Percentiles rank a stretch among this genome's conserved stretches.
Evolutionary conservation across 2,329 filamentous ascomycete species (phyloP).

Genomic region (Helicocarpus griseus): DNA sequence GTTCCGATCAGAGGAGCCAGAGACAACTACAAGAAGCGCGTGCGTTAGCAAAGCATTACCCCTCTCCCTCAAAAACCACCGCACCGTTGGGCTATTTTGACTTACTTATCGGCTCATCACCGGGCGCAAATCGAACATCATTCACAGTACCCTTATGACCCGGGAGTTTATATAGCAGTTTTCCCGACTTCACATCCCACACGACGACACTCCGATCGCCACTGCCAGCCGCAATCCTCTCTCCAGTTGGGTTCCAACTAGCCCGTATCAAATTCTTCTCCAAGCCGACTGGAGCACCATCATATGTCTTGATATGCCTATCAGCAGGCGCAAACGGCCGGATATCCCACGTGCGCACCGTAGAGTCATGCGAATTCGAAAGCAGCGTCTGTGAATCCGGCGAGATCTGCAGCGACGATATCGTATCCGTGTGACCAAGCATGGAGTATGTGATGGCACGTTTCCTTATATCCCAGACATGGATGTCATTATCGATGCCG

Average conservation of each 20-base stretch:
- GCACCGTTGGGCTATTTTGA: slow-evolving; percentile 22
- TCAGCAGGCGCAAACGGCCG: slow-evolving; percentile 86
- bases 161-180: slow-evolving; percentile 86
- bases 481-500: slow-evolving; percentile 94
- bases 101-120: slow-evolving; percentile 79
- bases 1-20: slow-evolving; percentile 79
- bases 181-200: slow-evolving; percentile 83
- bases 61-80: too few relatives aligned
- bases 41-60: slow-evolving; percentile 18
- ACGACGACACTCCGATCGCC: slow-evolving; percentile 85
- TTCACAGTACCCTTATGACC: slow-evolving; percentile 95
- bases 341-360: slow-evolving; percentile 91
- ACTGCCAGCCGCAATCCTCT: slow-evolving; percentile 78
- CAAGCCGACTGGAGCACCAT: slow-evolving; percentile 76
- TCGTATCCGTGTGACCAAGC: slow-evolving; percentile 80
- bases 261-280: slow-evolving; percentile 88
- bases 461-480: slow-evolving; percentile 93
- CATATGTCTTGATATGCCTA: slow-evolving; percentile 75
- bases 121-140: slow-evolving; percentile 81
- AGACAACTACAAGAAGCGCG: slow-evolving; percentile 53
- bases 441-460: slow-evolving; percentile 80
- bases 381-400: slow-evolving; percentile 84
- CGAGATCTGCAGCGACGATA: slow-evolving; percentile 84
- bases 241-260: slow-evolving; percentile 80
- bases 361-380: slow-evolving; percentile 89